These are phyloP conservation scores for Calonectria multiphialidica DNA, from an alignment of 2,329 filamentous ascomycete species.

Conservation along the genomic window DNA sequence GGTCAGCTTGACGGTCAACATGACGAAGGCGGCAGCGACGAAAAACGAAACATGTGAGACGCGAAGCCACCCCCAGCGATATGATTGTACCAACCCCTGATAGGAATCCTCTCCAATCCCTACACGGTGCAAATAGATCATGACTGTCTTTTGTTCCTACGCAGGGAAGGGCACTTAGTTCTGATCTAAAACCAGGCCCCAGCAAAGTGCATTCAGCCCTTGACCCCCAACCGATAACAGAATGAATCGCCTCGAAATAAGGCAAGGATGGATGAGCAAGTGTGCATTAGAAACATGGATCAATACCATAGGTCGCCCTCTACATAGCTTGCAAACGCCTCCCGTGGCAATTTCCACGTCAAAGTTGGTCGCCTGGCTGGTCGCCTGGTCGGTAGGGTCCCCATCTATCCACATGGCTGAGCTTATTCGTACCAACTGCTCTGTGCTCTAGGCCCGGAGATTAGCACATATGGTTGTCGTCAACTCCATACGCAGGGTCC, in stretches of 20 bases:
- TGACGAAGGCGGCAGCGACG: slow-evolving; percentile 12
- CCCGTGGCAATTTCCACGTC: slow-evolving; percentile 21
- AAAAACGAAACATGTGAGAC: slow-evolving; percentile 8
- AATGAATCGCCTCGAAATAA: neutral
- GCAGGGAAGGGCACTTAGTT: neutral
- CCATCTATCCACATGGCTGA: slow-evolving; percentile 16
- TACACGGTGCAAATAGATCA: neutral
- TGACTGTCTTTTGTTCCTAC: neutral
- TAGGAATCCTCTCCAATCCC: slow-evolving; percentile 8
- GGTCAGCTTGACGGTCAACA: slow-evolving; percentile 11
- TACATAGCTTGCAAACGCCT: neutral
- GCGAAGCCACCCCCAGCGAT: neutral
- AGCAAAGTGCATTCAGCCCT: neutral
- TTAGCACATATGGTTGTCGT: slow-evolving; percentile 21
- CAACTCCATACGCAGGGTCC: neutral
- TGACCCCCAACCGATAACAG: neutral
- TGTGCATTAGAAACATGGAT: neutral
- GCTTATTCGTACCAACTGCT: slow-evolving; percentile 25
- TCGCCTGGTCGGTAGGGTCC: neutral
- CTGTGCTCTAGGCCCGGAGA: slow-evolving; percentile 28
- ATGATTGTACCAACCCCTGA: slow-evolving; percentile 10
- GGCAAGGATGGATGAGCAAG: neutral
- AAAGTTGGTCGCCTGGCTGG: slow-evolving; percentile 8
- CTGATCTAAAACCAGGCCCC: neutral
- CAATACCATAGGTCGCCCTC: neutral